These are phyloP conservation scores for Globisporangium ultimum DNA, from an alignment of 352 stramenopile genomes.

Conservation along the genomic window DNA sequence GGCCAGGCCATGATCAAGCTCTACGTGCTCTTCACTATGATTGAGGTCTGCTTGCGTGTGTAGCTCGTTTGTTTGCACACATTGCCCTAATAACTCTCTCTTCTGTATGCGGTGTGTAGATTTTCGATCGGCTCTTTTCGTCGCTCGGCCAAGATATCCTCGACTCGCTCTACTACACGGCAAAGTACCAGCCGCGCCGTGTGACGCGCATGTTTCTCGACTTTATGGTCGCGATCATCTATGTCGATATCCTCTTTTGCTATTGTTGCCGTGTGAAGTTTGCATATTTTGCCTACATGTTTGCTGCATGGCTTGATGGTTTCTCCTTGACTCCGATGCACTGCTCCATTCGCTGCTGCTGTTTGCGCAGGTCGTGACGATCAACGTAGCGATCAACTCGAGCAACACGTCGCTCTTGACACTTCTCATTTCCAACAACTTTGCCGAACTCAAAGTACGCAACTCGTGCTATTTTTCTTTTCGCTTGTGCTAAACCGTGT, in stretches of 20 bases:
- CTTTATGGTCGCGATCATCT: slow-evolving; percentile 73
- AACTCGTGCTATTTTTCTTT: background rate
- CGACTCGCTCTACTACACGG: slow-evolving; percentile 92
- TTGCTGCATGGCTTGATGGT: background rate
- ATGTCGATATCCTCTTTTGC: slow-evolving; percentile 55
- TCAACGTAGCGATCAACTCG: slow-evolving; percentile 97
- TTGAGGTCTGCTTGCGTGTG: slow-evolving; percentile 60
- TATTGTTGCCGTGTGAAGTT: background rate
- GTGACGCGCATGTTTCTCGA: slow-evolving; percentile 72
- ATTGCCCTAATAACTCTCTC: too few relatives aligned
- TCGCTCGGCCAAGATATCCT: slow-evolving; percentile 97
- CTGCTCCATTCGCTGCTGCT: slow-evolving; percentile 93
- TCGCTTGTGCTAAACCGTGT: background rate
- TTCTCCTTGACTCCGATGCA: slow-evolving; percentile 29
- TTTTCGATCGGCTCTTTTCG: slow-evolving; percentile 96
- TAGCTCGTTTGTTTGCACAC: background rate
- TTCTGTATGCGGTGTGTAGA: slow-evolving; percentile 24
- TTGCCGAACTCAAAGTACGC: slow-evolving; percentile 95
- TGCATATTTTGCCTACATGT: slow-evolving; percentile 17
- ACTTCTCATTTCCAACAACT: slow-evolving; percentile 97
- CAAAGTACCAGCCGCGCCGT: slow-evolving; percentile 72
- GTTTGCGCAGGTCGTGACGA: slow-evolving; percentile 96
- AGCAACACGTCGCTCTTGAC: slow-evolving; percentile 93
- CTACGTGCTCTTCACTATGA: slow-evolving; percentile 98
- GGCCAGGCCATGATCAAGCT: slow-evolving; percentile 98